Evolutionary conservation across 768 basidiomycete genomes (phyloP).

Genomic region (Tephrocybe sp.): DNA sequence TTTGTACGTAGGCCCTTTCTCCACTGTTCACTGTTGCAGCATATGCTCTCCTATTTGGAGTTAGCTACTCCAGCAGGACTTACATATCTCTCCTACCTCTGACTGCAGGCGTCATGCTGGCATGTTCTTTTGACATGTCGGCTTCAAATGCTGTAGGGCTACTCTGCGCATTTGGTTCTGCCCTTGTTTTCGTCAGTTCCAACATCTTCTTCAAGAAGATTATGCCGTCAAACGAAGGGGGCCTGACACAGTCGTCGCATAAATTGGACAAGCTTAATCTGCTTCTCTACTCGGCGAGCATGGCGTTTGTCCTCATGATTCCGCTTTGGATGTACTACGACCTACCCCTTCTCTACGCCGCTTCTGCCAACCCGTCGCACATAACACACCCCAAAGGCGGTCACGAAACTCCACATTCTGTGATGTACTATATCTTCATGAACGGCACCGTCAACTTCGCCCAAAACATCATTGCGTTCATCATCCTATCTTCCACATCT

Average conservation of each 20-base stretch:
- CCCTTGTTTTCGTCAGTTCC: slow-evolving; percentile 93
- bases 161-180: slow-evolving; percentile 95
- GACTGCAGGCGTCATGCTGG: slow-evolving; percentile 95
- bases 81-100: slow-evolving; percentile 94
- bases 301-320: slow-evolving; percentile 95
- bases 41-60: slow-evolving; percentile 90
- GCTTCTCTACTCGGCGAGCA: slow-evolving; percentile 87
- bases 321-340: slow-evolving; percentile 94
- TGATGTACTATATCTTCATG: slow-evolving; percentile 81
- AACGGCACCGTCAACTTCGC: slow-evolving; percentile 96
- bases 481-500: slow-evolving; percentile 92
- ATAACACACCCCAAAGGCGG: slow-evolving; percentile 45
- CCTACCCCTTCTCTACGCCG: slow-evolving; percentile 61
- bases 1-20: slow-evolving; percentile 72
- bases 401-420: slow-evolving; percentile 53
- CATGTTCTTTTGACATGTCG: slow-evolving; percentile 90
- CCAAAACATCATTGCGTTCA: slow-evolving; percentile 97
- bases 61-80: slow-evolving; percentile 88
- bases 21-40: slow-evolving; percentile 96
- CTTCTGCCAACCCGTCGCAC: slow-evolving; percentile 36
- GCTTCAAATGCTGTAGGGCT: slow-evolving; percentile 83
- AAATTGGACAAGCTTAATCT: slow-evolving; percentile 98
- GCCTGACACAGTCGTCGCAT: slow-evolving; percentile 44
- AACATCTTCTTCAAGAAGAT: slow-evolving; percentile 99
- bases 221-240: slow-evolving; percentile 65